Conservation (phyloP, 768 basidiomycete genomes). For the Collybia sp. region DNA sequence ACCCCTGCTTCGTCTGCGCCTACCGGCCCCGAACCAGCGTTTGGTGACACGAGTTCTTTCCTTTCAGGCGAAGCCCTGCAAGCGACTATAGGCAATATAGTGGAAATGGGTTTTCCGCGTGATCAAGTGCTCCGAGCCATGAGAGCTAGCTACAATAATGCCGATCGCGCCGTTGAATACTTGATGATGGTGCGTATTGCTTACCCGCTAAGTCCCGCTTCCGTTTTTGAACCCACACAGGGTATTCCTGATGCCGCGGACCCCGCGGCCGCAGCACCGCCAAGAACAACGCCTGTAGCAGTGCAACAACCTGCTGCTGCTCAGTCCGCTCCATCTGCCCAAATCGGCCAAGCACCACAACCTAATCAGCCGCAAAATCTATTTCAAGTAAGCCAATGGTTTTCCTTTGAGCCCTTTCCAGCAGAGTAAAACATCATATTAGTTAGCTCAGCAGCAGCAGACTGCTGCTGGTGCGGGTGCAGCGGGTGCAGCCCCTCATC, state of each 20-base stretch:
- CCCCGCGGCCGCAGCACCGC: conserved; percentile 25
- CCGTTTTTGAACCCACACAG: conserved; percentile 31
- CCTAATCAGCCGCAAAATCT: conserved; percentile 70
- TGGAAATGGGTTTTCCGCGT: conserved; percentile 90
- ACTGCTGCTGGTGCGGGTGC: conserved; percentile 27
- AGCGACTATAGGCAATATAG: conserved; percentile 74
- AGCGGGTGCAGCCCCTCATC: conserved; percentile 18
- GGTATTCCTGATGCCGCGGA: conserved; percentile 68
- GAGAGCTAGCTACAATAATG: conserved; percentile 94
- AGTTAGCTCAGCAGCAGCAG: conserved; percentile 73
- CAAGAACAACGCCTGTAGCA: conserved; percentile 32
- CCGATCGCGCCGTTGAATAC: conserved; percentile 98
- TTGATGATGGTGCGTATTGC: conserved; percentile 70
- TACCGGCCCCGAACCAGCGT: conserved; percentile 26
- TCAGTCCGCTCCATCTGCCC: conserved; percentile 30
- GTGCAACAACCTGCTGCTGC: conserved; percentile 27
- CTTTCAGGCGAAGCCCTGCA: conserved; percentile 76
- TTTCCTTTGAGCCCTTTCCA: neutral
- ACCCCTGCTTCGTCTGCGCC: conserved; percentile 28
- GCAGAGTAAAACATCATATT: conserved; percentile 2
- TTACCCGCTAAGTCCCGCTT: neutral
- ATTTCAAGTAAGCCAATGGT: conserved; percentile 59
- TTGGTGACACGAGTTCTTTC: conserved; percentile 55
- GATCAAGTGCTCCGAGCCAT: conserved; percentile 84
- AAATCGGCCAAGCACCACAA: conserved; percentile 20